phyloP scores from a whole-genome alignment of 305 asterid species.

The Striga hermonthica region DNA sequence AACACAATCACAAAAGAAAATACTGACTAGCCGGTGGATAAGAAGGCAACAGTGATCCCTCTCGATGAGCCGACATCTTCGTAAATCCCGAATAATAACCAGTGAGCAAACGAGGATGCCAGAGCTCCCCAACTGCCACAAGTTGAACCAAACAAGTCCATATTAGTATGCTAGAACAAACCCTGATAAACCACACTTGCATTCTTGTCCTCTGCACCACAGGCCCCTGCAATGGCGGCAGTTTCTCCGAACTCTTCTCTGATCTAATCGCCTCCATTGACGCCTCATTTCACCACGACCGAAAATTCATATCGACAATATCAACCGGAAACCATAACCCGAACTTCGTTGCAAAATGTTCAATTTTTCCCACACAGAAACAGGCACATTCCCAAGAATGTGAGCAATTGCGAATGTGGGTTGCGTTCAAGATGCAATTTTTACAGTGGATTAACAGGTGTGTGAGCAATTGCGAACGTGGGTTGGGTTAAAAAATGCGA shows the following conservation, averaged over 20 bases:
- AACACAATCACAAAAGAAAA: slow-evolving; percentile 25
- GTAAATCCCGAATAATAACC: slow-evolving; percentile 45
- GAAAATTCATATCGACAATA: slow-evolving; percentile 36
- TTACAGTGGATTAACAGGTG: slow-evolving; percentile 30
- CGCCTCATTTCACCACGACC: slow-evolving; percentile 43
- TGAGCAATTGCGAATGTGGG: slow-evolving; percentile 30
- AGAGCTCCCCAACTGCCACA: slow-evolving; percentile 72
- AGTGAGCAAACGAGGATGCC: slow-evolving; percentile 68
- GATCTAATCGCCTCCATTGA: slow-evolving; percentile 53
- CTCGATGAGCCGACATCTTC: slow-evolving; percentile 44
- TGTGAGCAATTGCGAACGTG: slow-evolving; percentile 27
- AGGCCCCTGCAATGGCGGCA: slow-evolving; percentile 53
- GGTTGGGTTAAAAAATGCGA: slow-evolving; percentile 38
- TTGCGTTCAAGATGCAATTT: slow-evolving; percentile 36
- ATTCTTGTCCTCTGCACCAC: slow-evolving; percentile 67
- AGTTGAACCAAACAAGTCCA: slow-evolving; percentile 94
- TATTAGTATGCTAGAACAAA: slow-evolving; percentile 81
- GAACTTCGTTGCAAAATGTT: slow-evolving; percentile 13
- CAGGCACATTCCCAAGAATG: slow-evolving; percentile 10
- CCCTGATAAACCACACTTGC: slow-evolving; percentile 85
- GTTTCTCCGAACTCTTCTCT: slow-evolving; percentile 47
- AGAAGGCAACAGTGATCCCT: slow-evolving; percentile 38
- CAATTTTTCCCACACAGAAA: neutral
- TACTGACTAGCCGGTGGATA: slow-evolving; percentile 72
- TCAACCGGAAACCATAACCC: slow-evolving; percentile 23